Conservation (phyloP, 2,329 filamentous ascomycete genomes). For the Penicillium griseofulvum region DNA sequence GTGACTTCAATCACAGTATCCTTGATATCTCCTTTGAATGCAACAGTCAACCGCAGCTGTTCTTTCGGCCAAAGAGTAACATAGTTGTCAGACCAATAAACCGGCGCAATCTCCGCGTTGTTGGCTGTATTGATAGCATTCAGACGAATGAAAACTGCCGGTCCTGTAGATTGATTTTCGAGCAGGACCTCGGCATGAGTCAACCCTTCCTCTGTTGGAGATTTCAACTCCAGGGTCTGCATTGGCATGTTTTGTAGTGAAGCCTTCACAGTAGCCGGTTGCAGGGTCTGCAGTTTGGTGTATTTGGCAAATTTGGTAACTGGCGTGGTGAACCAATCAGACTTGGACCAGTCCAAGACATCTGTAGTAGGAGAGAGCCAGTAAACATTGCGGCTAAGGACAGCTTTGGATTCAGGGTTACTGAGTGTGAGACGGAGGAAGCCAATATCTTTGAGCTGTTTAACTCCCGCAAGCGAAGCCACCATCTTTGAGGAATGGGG, state of each 20-base stretch:
- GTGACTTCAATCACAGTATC: conserved; percentile 18
- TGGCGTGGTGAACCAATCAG: conserved; percentile 60
- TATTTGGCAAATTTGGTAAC: conserved; percentile 53
- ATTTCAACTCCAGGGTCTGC: background rate
- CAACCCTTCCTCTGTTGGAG: background rate
- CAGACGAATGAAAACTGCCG: conserved; percentile 59
- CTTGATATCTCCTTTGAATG: conserved; percentile 15
- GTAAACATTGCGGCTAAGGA: conserved; percentile 59
- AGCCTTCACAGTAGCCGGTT: conserved; percentile 39
- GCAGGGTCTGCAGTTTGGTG: conserved; percentile 45
- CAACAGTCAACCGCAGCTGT: conserved; percentile 43
- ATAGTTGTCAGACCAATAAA: conserved; percentile 63
- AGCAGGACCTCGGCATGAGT: conserved; percentile 41
- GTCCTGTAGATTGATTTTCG: conserved; percentile 52
- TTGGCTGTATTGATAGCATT: conserved; percentile 46
- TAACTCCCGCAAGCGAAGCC: conserved; percentile 30
- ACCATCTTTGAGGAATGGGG: conserved; percentile 49
- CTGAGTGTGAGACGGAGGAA: conserved; percentile 53
- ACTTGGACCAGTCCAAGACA: conserved; percentile 54
- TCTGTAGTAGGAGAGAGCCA: conserved; percentile 54
- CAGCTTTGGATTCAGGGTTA: conserved; percentile 24
- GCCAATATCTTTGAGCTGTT: conserved; percentile 42
- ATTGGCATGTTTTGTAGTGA: conserved; percentile 9
- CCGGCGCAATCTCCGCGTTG: conserved; percentile 50
- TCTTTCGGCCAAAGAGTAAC: conserved; percentile 60